phyloP scores from a whole-genome alignment of 2,329 filamentous ascomycete species.

The Davidsoniella virescens region DNA sequence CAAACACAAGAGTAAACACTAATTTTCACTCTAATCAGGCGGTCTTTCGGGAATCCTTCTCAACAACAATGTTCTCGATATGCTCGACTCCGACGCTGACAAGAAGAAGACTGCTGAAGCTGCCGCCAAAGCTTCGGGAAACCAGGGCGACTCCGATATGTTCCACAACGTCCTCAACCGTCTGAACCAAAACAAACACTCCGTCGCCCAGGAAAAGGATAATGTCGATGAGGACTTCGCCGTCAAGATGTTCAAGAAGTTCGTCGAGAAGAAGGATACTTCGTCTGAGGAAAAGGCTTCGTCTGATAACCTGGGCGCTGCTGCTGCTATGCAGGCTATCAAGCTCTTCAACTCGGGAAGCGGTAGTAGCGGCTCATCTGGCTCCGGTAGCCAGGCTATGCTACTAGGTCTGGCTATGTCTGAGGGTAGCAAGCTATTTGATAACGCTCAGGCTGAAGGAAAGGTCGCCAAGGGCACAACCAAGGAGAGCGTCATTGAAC shows the following conservation, averaged over 20 bases:
- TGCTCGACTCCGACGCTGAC: conserved; percentile 29
- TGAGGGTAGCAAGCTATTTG: conserved; percentile 64
- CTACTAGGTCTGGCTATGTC: conserved; percentile 78
- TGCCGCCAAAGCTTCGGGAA: conserved; percentile 30
- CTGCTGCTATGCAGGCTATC: conserved; percentile 66
- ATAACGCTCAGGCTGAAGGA: conserved; percentile 38
- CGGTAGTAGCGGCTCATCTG: conserved; percentile 23
- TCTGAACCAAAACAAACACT: conserved; percentile 33
- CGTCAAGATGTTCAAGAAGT: conserved; percentile 57
- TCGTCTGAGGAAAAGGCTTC: conserved; percentile 30
- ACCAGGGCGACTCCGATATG: conserved; percentile 29
- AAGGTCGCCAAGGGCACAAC: conserved; percentile 41
- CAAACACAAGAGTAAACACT: background rate
- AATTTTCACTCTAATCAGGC: background rate
- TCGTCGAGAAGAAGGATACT: conserved; percentile 42
- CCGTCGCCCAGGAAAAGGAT: conserved; percentile 28
- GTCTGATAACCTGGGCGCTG: conserved; percentile 43
- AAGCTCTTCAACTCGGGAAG: conserved; percentile 56
- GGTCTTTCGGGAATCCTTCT: conserved; percentile 14
- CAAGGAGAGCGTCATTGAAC: conserved; percentile 66
- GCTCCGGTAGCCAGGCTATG: conserved; percentile 40
- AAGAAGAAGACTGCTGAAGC: conserved; percentile 31
- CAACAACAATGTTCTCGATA: conserved; percentile 11
- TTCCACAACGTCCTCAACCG: conserved; percentile 33
- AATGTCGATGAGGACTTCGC: conserved; percentile 42